Conservation (phyloP, 768 basidiomycete species). For the Tulasnella sp. region DNA sequence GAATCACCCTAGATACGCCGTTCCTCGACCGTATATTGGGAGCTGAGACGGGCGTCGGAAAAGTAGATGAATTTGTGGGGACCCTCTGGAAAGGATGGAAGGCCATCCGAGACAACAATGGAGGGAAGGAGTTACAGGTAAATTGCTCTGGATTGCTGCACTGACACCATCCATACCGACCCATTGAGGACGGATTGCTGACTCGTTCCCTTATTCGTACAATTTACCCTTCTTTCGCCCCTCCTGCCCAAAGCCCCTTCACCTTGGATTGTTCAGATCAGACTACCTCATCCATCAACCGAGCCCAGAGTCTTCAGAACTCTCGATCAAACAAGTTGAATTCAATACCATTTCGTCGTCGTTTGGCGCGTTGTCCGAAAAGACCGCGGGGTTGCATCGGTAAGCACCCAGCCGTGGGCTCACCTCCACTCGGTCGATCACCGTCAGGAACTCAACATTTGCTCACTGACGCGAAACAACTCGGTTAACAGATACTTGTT, state of each 20-base stretch:
- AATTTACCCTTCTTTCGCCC: not conserved
- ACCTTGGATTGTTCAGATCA: conserved; percentile 88
- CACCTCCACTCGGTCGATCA: conserved; percentile 4
- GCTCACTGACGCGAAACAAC: not conserved
- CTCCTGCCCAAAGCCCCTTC: conserved; percentile 53
- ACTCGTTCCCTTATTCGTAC: not conserved
- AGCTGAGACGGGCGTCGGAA: conserved; percentile 65
- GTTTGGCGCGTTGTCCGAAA: conserved; percentile 75
- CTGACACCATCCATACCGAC: not conserved
- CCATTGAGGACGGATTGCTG: not conserved
- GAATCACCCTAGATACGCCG: conserved; percentile 68
- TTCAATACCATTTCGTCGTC: conserved; percentile 96
- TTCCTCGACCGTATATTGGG: conserved; percentile 88
- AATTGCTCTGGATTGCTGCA: conserved; percentile 24
- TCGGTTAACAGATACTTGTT: conserved; percentile 55
- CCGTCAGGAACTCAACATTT: not conserved
- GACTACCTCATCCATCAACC: conserved; percentile 81
- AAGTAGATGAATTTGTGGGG: conserved; percentile 82
- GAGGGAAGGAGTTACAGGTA: conserved; percentile 46
- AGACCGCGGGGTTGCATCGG: conserved; percentile 70
- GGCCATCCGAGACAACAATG: conserved; percentile 58
- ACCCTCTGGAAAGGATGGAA: conserved; percentile 87
- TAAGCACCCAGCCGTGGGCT: conserved; percentile 36
- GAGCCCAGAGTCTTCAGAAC: conserved; percentile 34
- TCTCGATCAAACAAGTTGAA: conserved; percentile 88